phyloP scores from a whole-genome alignment of 1,139 yeast species.

The Diutina pseudorugosa region DNA sequence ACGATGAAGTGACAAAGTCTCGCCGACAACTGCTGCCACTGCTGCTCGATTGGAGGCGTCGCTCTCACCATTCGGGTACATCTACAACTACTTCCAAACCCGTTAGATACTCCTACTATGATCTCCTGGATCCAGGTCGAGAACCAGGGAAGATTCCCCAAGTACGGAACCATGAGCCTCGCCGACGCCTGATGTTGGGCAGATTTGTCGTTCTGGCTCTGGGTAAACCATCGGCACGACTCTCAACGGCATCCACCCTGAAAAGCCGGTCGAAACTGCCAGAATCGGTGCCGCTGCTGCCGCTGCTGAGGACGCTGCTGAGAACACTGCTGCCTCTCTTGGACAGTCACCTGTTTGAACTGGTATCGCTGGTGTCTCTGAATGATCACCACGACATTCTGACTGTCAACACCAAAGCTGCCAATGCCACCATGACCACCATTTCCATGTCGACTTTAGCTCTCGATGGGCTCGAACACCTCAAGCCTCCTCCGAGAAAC shows the following conservation, averaged over 20 bases:
- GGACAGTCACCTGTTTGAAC: neutral
- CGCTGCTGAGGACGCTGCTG: neutral
- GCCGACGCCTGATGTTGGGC: neutral
- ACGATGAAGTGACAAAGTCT: too few species aligned
- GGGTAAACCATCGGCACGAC: neutral
- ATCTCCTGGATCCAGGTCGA: neutral
- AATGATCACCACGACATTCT: neutral
- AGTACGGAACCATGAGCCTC: neutral
- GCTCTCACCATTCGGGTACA: too few species aligned
- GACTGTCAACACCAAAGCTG: neutral
- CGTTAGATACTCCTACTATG: neutral
- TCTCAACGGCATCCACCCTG: neutral
- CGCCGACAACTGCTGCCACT: neutral
- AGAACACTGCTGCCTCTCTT: neutral
- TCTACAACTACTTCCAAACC: too few species aligned
- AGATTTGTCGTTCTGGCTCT: neutral
- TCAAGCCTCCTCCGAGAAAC: neutral
- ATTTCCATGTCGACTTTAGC: neutral
- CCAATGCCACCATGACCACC: neutral
- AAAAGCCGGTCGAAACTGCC: neutral
- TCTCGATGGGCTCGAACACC: neutral
- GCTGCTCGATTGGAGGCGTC: neutral
- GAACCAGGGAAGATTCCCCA: neutral
- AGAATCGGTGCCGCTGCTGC: neutral
- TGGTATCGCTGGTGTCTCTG: neutral